Evolutionary conservation across 2,329 filamentous ascomycete genomes (phyloP), one percentile per base, ranked within the genome.

Genomic region (Ambrosiella beaveri): DNA sequence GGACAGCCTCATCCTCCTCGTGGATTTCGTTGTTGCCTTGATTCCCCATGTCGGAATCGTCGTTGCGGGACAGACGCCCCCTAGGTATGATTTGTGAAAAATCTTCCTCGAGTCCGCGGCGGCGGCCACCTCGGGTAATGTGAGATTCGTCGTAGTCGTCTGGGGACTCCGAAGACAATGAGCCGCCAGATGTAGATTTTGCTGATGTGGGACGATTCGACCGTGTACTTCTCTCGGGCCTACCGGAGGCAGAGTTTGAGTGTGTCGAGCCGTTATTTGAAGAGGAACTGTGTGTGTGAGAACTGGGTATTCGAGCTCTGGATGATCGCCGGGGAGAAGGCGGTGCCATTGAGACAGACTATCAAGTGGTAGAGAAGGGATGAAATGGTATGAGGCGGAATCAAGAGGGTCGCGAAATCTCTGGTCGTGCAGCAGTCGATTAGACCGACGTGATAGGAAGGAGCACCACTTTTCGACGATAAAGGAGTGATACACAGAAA

Each of bases 1-100:
- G 83, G 67, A 95, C 95, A 58, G 93, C 82, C 73, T 97, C 93
- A 67, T 96, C 90, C 69, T 96, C 88, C 66, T 86, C 86, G 61
- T 88, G 86, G 54, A 85, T 78, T 59, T 88, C 83, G 62, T 82
- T 81, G 61, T 76, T 78, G 40, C 49, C 54, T 47, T 57, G 40
- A 69, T 84, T 81, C 49, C 68, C 69, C 75, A 80, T 80, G 52
- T 75, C 74, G 62, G 71, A 67, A 39, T 68, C 66, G 60, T 77
- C 75, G 35, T 66, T 66, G 41, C 72, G 70, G 41, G 67, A 63
- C 13, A 66, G 63, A 61, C 59, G 59, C 7, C 44, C 36, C 35
- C 58, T 57, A 35, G 35, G 55, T 38, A 27, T 56, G 39, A 73
- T 75, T 57, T 79, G 76, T 49, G 44, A 47, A 62, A 68, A 70